Evolutionary conservation across 1,139 yeast genomes (phyloP).

Genomic region (Hanseniaspora sp.): DNA sequence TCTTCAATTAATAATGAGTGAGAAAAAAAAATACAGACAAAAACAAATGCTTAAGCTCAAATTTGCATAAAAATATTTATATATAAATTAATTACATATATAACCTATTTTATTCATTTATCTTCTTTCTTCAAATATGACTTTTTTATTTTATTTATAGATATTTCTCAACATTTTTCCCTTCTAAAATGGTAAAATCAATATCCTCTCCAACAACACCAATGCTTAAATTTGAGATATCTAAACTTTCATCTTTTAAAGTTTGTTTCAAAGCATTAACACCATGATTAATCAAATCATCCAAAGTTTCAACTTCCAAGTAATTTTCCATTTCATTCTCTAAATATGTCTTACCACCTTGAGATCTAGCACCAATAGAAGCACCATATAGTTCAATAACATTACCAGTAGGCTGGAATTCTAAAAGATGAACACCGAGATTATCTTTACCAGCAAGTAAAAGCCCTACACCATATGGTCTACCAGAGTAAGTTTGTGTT

Average conservation of each 20-base stretch:
- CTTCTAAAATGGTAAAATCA: constrained; percentile 68
- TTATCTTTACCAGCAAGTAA: constrained; percentile 87
- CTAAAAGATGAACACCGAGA: constrained; percentile 86
- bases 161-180: constrained; percentile 66
- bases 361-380: constrained; percentile 97
- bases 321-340: constrained; percentile 73
- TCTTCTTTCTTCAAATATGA: not conserved
- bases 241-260: constrained; percentile 85
- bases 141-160: constrained; percentile 19
- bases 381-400: constrained; percentile 85
- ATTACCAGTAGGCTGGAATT: constrained; percentile 92
- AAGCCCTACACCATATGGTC: constrained; percentile 96
- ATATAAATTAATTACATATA: too few relatives aligned
- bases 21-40: not conserved
- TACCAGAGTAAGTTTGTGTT: constrained; percentile 89
- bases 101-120: too few relatives aligned
- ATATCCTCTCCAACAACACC: constrained; percentile 79
- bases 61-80: too few relatives aligned
- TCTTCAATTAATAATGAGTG: not conserved
- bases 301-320: constrained; percentile 46
- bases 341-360: constrained; percentile 91
- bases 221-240: constrained; percentile 71
- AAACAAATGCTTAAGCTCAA: too few relatives aligned
- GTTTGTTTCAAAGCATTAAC: constrained; percentile 90
- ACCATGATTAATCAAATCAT: constrained; percentile 74